Evolutionary conservation across 352 stramenopile species (phyloP).

Genomic region (Phytophthora pistaciae): DNA sequence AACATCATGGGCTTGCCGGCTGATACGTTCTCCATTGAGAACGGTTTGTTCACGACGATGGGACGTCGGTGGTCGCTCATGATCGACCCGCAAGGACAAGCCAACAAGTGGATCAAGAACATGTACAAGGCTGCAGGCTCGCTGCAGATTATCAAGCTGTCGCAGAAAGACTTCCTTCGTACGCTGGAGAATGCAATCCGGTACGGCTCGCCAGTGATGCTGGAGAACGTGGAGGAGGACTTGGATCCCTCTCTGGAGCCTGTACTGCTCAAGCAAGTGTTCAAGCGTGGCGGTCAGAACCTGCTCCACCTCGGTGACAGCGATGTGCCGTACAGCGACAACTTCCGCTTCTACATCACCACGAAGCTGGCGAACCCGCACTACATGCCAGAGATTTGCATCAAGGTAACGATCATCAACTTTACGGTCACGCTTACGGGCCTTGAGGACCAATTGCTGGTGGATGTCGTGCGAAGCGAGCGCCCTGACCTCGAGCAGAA

Average conservation of each 20-base stretch:
- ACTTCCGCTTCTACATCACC: conserved; percentile 95
- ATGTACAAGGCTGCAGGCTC: conserved; percentile 85
- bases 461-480: conserved; percentile 94
- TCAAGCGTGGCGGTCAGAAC: conserved; percentile 92
- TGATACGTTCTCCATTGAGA: conserved; percentile 95
- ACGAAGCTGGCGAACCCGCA: conserved; percentile 95
- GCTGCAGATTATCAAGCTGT: conserved; percentile 95
- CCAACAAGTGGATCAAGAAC: conserved; percentile 95
- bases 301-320: conserved; percentile 92
- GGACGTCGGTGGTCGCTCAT: conserved; percentile 93
- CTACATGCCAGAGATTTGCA: conserved; percentile 96
- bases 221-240: conserved; percentile 96
- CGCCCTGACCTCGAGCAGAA: conserved; percentile 92
- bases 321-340: conserved; percentile 93
- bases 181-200: conserved; percentile 94
- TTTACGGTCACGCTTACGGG: conserved; percentile 95
- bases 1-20: conserved; percentile 93
- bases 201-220: conserved; percentile 91
- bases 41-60: conserved; percentile 93
- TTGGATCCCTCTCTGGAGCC: conserved; percentile 94
- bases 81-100: conserved; percentile 95
- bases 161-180: conserved; percentile 92
- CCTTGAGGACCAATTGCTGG: conserved; percentile 93
- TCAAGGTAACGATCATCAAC: conserved; percentile 96
- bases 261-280: conserved; percentile 94